Percentiles rank a stretch among this genome's conserved stretches.
Conservation (phyloP, 176 grass and related monocot species). For the bread wheat (Triticum aestivum) region IWGSC_CS_RefSeq_v2.1 NC_057814.1:126536809-126537308, state of each 20-base stretch:
- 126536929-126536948: slow-evolving; percentile 60
- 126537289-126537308: neutral
- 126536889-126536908: slow-evolving; percentile 67
- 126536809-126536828: slow-evolving; percentile 62
- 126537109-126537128: neutral
- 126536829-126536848: slow-evolving; percentile 50
- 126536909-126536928: slow-evolving; percentile 47
- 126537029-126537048: neutral
- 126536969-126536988: neutral
- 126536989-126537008: slow-evolving; percentile 8
- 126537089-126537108: neutral
- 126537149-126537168: slow-evolving; percentile 25
- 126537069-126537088: neutral
- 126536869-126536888: slow-evolving; percentile 44
- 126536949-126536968: too few species aligned
- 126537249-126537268: neutral
- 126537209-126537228: slow-evolving; percentile 19
- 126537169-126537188: slow-evolving; percentile 27
- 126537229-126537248: neutral
- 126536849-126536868: slow-evolving; percentile 33
- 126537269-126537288: neutral
- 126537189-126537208: slow-evolving; percentile 23
- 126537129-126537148: neutral
- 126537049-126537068: neutral
- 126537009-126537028: neutral